Evolutionary conservation across 371 early-diverging fungal genomes (phyloP), one percentile per base, ranked within the genome.

Genomic region (Mucor sp.): DNA sequence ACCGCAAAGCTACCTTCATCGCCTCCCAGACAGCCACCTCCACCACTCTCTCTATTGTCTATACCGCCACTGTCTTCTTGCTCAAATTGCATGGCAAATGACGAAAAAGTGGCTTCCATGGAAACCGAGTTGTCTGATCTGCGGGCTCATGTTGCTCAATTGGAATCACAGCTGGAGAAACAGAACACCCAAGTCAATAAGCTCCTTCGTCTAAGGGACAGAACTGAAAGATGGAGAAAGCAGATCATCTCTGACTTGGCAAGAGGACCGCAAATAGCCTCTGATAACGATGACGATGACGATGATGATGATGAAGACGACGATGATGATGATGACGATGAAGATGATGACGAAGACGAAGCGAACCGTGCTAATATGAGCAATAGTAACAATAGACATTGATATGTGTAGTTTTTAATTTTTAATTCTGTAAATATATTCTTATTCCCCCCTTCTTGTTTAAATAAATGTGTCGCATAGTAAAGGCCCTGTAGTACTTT

Each of bases 151-250:
- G 47, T 78, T 2, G 11, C 53, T n/a, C n/a, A 66, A 3, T 43
- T 78, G 11, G 70, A 78, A 56, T 47, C 44, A 3, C 65, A 63
- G 33, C 25, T 70, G 8, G 61, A 73, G 3, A 60, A 75, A 19
- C 75, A 75, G 50, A 53, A 39, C 9, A 44, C 28, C 0, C 59
- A 62, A 53, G 62, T 70, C n/a, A 66, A 70, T 15, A 70, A 66
- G 28, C 19, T 71, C 12, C 33, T 64, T 12, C 23, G 63, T 21
- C 19, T 60, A 30, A 19, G 64, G 28, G 63, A 60, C 25, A 57
- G 67, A 19, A 71, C 65, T 6, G 67, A 71, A 60, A 60, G 64
- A 47, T 71, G 71, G 71, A 59, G 67, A 67, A 71, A 64, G n/a
- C 67, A 71, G n/a, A 32, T 71, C 25, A 71, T 70, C 8, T 57